A percentile compares a stretch with the other conserved stretches of the same genome.
Evolutionary conservation across 164 flowering plant species (phyloP).

Genomic region (Vitis vinifera): DNA sequence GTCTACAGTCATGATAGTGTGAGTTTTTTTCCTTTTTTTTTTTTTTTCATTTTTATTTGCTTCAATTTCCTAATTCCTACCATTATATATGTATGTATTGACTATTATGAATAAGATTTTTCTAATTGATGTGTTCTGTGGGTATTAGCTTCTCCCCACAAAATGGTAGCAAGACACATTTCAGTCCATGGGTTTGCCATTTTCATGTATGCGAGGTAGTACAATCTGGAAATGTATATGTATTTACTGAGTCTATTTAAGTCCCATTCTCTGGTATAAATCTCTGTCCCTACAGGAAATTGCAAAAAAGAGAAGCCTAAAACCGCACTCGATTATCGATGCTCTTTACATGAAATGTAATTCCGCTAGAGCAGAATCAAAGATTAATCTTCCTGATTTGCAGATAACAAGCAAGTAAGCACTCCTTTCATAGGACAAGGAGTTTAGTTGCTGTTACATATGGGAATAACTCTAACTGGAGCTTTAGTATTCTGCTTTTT

Average conservation of each 20-base stretch:
- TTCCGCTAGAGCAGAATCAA: constrained; percentile 16
- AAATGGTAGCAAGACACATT: constrained; percentile 2
- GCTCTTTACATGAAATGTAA: constrained; percentile 45
- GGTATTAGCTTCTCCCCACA: too few species aligned
- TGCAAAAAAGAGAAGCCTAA: constrained; percentile 45
- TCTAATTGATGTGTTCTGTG: too few species aligned
- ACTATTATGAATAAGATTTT: too few species aligned
- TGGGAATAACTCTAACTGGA: neutral
- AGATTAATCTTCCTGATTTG: constrained; percentile 41
- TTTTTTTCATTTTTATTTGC: neutral
- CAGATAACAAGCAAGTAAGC: constrained; percentile 56
- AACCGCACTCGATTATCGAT: constrained; percentile 43
- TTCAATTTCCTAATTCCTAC: too few species aligned
- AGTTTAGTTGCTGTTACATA: neutral
- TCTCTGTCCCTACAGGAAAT: constrained; percentile 47
- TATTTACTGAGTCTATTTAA: neutral
- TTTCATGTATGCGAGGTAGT: constrained; percentile 76
- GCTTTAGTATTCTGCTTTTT: constrained; percentile 10
- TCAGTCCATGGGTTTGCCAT: constrained; percentile 85
- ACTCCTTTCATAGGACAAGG: neutral
- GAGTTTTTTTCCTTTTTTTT: constrained; percentile 22
- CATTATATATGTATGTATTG: too few species aligned
- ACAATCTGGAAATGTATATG: neutral
- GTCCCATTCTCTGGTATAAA: neutral
- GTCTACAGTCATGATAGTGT: constrained; percentile 59